Evolutionary conservation across 78 protist species (phyloP), one percentile per base, ranked within the genome.

Genomic region (Pigoraptor vietnamica): DNA sequence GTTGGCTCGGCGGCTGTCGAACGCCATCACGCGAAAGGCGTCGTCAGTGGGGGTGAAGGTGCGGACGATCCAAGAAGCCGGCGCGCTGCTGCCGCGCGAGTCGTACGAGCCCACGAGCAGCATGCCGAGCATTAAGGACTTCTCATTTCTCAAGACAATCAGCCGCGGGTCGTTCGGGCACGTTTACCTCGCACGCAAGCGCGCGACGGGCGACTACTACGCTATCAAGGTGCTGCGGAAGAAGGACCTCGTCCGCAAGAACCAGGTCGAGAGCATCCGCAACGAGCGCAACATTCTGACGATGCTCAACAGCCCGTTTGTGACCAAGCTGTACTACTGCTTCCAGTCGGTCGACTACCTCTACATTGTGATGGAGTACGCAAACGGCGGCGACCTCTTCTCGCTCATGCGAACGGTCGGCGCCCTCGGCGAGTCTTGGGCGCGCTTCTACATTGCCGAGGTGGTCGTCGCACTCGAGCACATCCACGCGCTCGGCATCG

Each of bases 181-280:
- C n/a, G 96, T 95, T 29, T 94, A 90, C 91, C 95, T 98, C 37
- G 98, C 97, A 0, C 90, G 92, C 48, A 96, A 98, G 87, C 93
- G 55, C 37, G 90, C 39, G 39, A 95, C 97, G 24, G 95, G 97
- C 34, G 97, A 98, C 90, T 86, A 94, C 33, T 97, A 94, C 91
- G 99, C 99, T 32, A 97, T 98, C 91, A 98, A 98, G 87, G 94
- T 96, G 36, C 25, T 97, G 79, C 56, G 92, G 81, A 98, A 97
- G 91, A 40, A 39, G 0, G 97, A 96, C 67, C 91, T 95, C 92
- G 90, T 92, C 67, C 67, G 55, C 89, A 96, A 96, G 88, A 96
- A 97, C 55, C 24, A 39, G 37, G 91, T 95, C 29, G 88, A 90
- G 29, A 23, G 56, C 23, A 92, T 97, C 55, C 0, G 0, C 1